Percentiles rank a stretch among this genome's conserved stretches.
Conservation (phyloP, 116 monocot species). For the Phalaenopsis hybrid region DNA sequence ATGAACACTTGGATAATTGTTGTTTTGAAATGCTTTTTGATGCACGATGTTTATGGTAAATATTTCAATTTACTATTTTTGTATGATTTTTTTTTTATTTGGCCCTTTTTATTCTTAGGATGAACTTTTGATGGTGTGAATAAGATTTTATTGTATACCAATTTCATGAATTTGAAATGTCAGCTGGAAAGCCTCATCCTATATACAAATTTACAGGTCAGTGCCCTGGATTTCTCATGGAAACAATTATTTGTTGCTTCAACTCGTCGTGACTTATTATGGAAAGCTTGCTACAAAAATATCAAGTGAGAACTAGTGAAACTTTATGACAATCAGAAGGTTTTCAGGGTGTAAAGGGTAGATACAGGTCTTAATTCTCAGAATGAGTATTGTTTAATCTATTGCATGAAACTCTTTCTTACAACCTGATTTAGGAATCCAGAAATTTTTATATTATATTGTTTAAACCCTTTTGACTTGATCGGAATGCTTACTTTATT, state of each 20-base stretch:
- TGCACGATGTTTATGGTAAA: background rate
- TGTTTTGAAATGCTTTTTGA: background rate
- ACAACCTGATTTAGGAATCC: too few species aligned
- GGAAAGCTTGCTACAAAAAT: constrained; percentile 76
- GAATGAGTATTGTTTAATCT: background rate
- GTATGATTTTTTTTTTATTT: too few species aligned
- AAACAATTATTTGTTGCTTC: constrained; percentile 59
- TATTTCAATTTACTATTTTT: background rate
- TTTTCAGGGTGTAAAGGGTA: background rate
- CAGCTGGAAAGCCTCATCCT: background rate
- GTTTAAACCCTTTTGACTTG: background rate
- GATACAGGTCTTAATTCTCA: background rate
- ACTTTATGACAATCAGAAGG: background rate
- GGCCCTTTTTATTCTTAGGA: background rate
- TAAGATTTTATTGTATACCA: background rate
- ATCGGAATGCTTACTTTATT: background rate
- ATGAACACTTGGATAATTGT: background rate
- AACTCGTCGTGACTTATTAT: constrained; percentile 37
- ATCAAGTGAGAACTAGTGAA: constrained; percentile 34
- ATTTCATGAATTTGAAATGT: background rate
- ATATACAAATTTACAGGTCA: constrained; percentile 38
- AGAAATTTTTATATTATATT: background rate
- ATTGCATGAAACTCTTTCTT: too few species aligned
- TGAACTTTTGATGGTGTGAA: background rate
- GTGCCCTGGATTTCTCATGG: constrained; percentile 69